Evolutionary conservation across 2,329 filamentous ascomycete species (phyloP), one percentile per base, ranked within the genome.

Genomic region (Colletotrichum sp.): DNA sequence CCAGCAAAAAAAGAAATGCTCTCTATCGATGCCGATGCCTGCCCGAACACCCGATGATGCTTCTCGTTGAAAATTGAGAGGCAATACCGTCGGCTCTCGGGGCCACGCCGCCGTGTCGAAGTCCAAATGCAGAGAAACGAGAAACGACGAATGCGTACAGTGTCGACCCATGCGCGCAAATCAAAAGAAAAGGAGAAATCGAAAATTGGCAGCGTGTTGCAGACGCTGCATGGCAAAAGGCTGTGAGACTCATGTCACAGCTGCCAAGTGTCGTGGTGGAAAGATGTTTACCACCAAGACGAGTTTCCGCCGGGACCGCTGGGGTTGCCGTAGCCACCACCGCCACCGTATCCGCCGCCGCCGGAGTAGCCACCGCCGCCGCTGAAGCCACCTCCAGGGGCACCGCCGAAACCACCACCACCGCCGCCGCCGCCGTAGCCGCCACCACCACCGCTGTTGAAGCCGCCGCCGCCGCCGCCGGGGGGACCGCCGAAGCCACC

Each of bases 271-370:
- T 69, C 59, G 44, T 67, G 44, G 57, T 74, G 39, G 26, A 16
- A 24, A 28, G 72, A 77, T 79, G 75, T 85, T 88, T 91, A 92
- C 90, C 90, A 95, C 93, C 94, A 95, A 80, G 91, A 93, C 78
- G 89, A 92, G 83, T 92, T 92, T 82, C 91, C 91, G 76, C 91
- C 91, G 62, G 88, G 88, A 79, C 90, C 90, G 79, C 90, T 89
- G 80, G 93, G 93, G 87, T 94, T 93, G 85, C 93, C 93, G 86
- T 95, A 95, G 85, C 91, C 86, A 77, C 91, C 91, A 70, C 89
- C 85, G 70, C 84, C 83, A 65, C 88, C 89, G 60, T 89, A 86
- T 57, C 85, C 84, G 78, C 84, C 82, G 77, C 80, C 81, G 77
- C 81, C 80, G 69, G 83, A 64, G 77, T 83, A 85, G 72, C 87